Conservation (phyloP, 1,284 basidiomycete genomes). For the Lignosus rhinocerotis region DNA sequence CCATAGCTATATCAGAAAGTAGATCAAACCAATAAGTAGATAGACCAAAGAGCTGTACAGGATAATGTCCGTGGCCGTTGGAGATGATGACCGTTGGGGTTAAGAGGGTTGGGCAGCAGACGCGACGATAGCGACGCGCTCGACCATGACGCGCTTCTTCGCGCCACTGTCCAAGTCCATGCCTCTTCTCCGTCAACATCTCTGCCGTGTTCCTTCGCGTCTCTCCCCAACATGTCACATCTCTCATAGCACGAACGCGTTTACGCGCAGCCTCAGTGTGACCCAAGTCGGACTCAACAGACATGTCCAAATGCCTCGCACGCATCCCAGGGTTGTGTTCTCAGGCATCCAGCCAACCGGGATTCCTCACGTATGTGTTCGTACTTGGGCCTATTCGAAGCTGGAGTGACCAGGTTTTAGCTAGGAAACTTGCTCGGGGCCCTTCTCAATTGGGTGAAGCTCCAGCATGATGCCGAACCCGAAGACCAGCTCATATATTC, state of each 20-base stretch:
- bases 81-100: constrained; percentile 4
- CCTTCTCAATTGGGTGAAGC: constrained; percentile 82
- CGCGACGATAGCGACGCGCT: constrained; percentile 6
- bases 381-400: background rate
- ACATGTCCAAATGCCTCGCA: background rate
- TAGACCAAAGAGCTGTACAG: background rate
- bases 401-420: constrained; percentile 41
- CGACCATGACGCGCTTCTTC: constrained; percentile 1
- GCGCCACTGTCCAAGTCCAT: constrained; percentile 5
- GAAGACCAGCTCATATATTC: constrained; percentile 78
- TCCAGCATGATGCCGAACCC: constrained; percentile 62
- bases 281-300: background rate
- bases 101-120: background rate
- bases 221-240: constrained; percentile 5
- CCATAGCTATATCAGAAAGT: background rate
- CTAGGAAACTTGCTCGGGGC: constrained; percentile 95
- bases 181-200: constrained; percentile 17
- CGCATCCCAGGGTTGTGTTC: constrained; percentile 52
- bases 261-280: background rate
- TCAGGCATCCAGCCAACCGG: constrained; percentile 88
- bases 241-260: background rate
- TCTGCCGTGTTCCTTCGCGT: constrained; percentile 7
- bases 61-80: background rate
- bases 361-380: constrained; percentile 71
- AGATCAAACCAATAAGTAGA: background rate